Evolutionary conservation across 495 filamentous ascomycete species (phyloP).

Genomic region (Penicillium canariense): DNA sequence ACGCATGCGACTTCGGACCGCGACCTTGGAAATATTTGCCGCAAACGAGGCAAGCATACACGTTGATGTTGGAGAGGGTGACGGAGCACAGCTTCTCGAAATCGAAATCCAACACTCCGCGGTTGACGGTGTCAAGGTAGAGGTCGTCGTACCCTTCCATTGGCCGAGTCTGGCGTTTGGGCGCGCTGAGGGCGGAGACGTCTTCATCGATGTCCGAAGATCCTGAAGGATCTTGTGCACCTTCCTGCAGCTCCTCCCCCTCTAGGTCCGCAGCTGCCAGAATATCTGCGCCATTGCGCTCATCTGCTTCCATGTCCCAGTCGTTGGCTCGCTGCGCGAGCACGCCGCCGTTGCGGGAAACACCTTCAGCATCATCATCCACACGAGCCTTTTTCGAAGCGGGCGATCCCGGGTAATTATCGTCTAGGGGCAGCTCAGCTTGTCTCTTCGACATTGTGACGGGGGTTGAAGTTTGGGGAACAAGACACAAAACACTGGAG

Average conservation of each 20-base stretch:
- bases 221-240: constrained; percentile 26
- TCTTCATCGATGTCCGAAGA: constrained; percentile 41
- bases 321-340: constrained; percentile 37
- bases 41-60: constrained; percentile 96
- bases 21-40: constrained; percentile 97
- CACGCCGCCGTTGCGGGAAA: constrained; percentile 39
- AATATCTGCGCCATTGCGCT: constrained; percentile 38
- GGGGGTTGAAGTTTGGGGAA: constrained; percentile 12
- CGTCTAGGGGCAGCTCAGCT: constrained; percentile 74
- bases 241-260: constrained; percentile 43
- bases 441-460: constrained; percentile 70
- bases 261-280: constrained; percentile 40
- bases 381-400: constrained; percentile 73
- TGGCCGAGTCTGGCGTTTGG: constrained; percentile 68
- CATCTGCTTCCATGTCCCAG: constrained; percentile 32
- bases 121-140: constrained; percentile 96
- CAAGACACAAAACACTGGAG: constrained; percentile 5
- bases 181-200: constrained; percentile 38
- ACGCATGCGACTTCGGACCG: constrained; percentile 91
- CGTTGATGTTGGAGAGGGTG: constrained; percentile 94
- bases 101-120: constrained; percentile 84
- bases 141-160: constrained; percentile 90
- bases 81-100: constrained; percentile 98
- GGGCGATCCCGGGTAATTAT: constrained; percentile 60
- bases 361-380: constrained; percentile 49